Evolutionary conservation across 176 grass and related monocot species (phyloP), one percentile per base, ranked within the genome.

Genomic region (Phoenix roebelenii): DNA sequence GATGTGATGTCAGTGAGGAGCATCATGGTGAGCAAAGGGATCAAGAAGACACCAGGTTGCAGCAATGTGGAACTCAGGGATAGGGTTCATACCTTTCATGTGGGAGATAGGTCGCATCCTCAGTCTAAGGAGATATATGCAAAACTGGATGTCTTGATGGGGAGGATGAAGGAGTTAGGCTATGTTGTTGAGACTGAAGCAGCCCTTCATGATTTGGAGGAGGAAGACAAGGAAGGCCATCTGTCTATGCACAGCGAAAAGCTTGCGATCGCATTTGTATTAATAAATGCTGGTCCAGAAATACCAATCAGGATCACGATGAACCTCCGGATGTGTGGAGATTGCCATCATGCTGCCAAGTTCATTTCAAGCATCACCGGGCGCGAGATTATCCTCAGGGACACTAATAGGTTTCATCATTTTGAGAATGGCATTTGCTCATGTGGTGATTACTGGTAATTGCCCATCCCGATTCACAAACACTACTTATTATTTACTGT

Each of bases 191-290:
- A 80, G 24, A 76, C 82, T 14, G 80, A 72, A 15, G 61, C 59
- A 70, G 77, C 84, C 58, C 77, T 88, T 62, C 89, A 94, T 78
- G 89, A 94, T 74, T 74, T 94, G 58, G 89, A 94, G 59, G 84
- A 92, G 68, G 88, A 94, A 82, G 89, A 88, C 53, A 94, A 74
- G 56, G 89, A 77, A 24, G 62, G 71, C 3, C 89, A 94, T 73
- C 84, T 94, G 72, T 88, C 72, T 26, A 74, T 85, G 28, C 89
- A 94, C 58, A 88, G 84, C 7, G 89, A 94, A 56, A 88, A 94
- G 59, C 63, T 94, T 55, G 78, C 84, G 23, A 82, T 94, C 22
- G 74, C 84, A 0, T 94, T 94, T 79, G 50, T 85, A 57, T 77
- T 94, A 18, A 57, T 88, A 76, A 85, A 79, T 65, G 85, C 80